Evolutionary conservation across 1,284 basidiomycete genomes (phyloP), one percentile per base, ranked within the genome.

Genomic region (Rhodotorula sp.): DNA sequence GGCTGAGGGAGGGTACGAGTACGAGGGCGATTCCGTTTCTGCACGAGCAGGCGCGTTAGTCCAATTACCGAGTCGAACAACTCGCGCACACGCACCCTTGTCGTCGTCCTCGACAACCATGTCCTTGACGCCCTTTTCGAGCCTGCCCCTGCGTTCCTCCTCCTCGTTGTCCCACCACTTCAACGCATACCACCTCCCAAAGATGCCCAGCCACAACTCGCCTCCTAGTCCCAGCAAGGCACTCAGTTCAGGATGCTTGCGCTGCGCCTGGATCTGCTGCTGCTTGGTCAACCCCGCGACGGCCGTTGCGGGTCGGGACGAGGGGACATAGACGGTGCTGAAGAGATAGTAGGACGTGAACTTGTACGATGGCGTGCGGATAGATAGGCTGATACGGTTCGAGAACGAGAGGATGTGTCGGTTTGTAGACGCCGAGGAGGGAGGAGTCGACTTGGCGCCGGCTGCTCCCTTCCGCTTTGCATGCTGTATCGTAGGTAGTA

Each of bases 341-440:
- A 94, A 89, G 70, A 97, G 83, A 47, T 86, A 89, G 79, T 92
- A 90, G 77, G 86, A 90, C 73, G 89, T 89, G 79, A 92, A 90
- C 73, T 89, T 86, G 79, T 94, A 92, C 77, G 89, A 88, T n/a
- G 94, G 94, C 2, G 94, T 98, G 70, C 92, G 90, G 58, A 98
- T 86, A 4, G 92, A 92, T 70, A 98, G 87, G 44, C 91, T 89
- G 67, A 94, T 92, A 73, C 92, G 89, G 81, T 91, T 94, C 68
- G 89, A 88, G 79, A 94, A 46, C 88, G 86, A 60, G 84, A 85
- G 52, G 77, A 79, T 55, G 68, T 76, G 59, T 9, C 49, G 68
- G 56, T 55, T 63, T 24, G 59, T 10, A 7, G 54, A 8, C 8
- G 54, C 7, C 10, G n/a, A n/a, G 24, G 59, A 39, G 29, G 46